phyloP scores from a whole-genome alignment of 139 green algal species.

The Gonium pectorale region DNA sequence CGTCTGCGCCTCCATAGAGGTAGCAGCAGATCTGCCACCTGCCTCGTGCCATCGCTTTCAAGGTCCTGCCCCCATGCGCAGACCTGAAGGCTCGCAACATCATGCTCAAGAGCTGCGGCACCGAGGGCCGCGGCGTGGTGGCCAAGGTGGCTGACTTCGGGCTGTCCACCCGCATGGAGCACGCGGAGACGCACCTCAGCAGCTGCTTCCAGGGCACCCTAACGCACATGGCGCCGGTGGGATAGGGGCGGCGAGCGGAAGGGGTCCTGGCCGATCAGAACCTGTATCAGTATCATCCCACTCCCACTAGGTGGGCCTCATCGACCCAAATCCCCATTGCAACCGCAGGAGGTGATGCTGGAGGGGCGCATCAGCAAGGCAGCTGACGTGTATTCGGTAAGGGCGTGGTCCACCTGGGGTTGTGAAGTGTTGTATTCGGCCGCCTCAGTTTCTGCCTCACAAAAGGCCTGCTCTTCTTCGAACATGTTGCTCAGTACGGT shows the following conservation, averaged over 20 bases:
- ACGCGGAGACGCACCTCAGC: constrained; percentile 53
- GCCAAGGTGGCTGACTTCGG: constrained; percentile 67
- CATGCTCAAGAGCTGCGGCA: constrained; percentile 49
- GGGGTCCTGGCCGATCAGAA: neutral
- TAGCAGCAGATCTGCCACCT: no score
- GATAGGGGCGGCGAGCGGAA: neutral
- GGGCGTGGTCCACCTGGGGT: neutral
- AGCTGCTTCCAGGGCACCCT: constrained; percentile 61
- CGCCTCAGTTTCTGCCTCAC: neutral
- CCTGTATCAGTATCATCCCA: no score
- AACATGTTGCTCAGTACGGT: neutral
- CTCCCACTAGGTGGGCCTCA: neutral
- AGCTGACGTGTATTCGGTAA: constrained; percentile 53
- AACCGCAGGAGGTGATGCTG: constrained; percentile 49
- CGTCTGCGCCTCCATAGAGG: no score
- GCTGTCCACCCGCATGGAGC: constrained; percentile 52
- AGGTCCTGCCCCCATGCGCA: neutral
- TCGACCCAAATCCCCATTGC: neutral
- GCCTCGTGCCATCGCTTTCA: no score
- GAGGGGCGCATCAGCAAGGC: constrained; percentile 62
- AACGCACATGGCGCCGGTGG: constrained; percentile 57
- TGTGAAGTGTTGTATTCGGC: neutral
- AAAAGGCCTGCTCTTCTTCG: no score
- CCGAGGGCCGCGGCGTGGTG: constrained; percentile 34
- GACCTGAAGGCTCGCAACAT: constrained; percentile 58